These are phyloP conservation scores for Microthlaspi erraticum DNA, from an alignment of 345 rosid genomes.

Conservation along the genomic window DNA sequence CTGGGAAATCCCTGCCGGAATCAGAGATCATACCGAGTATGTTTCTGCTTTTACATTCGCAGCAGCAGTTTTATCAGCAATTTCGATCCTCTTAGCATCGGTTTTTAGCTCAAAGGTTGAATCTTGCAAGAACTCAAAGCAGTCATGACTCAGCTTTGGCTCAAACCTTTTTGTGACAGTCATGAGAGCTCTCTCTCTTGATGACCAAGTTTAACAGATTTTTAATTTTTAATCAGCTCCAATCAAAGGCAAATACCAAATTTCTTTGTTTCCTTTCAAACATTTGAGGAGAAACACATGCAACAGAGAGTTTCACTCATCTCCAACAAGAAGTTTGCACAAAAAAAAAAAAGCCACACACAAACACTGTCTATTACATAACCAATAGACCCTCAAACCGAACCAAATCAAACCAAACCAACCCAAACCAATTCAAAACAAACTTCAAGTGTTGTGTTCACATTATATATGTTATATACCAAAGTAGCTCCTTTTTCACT, in stretches of 20 bases:
- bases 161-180: not conserved
- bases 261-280: constrained; percentile 15
- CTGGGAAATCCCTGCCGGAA: constrained; percentile 77
- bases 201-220: too few relatives aligned
- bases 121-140: constrained; percentile 26
- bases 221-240: not conserved
- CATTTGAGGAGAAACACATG: constrained; percentile 15
- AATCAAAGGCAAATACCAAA: not conserved
- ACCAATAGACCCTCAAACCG: constrained; percentile 18
- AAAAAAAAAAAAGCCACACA: constrained; percentile 29
- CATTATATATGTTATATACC: constrained; percentile 31
- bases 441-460: constrained; percentile 33
- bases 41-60: constrained; percentile 65
- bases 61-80: constrained; percentile 53
- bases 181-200: too few relatives aligned
- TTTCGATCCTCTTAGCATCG: constrained; percentile 54
- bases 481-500: constrained; percentile 6
- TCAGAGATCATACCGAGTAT: constrained; percentile 49
- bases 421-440: constrained; percentile 29
- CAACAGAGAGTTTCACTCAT: constrained; percentile 28
- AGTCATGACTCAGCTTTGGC: constrained; percentile 20
- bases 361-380: constrained; percentile 20
- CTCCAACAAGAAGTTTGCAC: constrained; percentile 40
- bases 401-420: constrained; percentile 5
- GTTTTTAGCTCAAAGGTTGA: constrained; percentile 43